Evolutionary conservation across 306 rosid species (phyloP), one percentile per base, ranked within the genome.

Genomic region (Astragalus membranaceus): DNA sequence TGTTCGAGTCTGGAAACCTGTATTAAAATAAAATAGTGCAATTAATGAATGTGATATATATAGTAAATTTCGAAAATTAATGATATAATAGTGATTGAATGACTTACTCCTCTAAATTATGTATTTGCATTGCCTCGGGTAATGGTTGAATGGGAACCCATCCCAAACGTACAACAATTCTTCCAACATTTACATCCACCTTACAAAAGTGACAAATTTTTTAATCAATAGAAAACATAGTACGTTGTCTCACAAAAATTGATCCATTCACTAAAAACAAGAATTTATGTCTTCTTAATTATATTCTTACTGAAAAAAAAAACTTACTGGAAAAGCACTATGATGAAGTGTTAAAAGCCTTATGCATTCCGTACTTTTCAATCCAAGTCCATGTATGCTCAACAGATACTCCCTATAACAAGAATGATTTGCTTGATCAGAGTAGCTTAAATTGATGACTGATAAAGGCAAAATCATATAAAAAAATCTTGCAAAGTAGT

Each of bases 121-220:
- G 92, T 33, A 92, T 35, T 52, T 86, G 84, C 12, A 86, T 12
- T 3, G 53, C 6, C 54, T 73, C 95, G 1, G 98, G 96, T 10
- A 89, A 75, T 14, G 95, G 92, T 66, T 85, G 79, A 14, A 92
- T 79, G 4, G 91, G 95, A 73, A 86, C 92, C 96, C 98, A 89
- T n/a, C 95, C 96, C 33, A 92, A 52, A n/a, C 95, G 90, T 16
- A 85, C 79, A 0, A 77, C 89, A 60, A 92, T 88, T 46, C 96
- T 78, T n/a, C 79, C 92, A 61, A 92, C 98, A 69, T 92, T 92
- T 37, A 90, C 88, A 41, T 89, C 98, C 76, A 89, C 96, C 96
- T 85, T 60, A 8, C 8, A 78, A 43, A 42, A 50, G 11, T 6
- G 0, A 61, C 3, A 44, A 39, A 13, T 26, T 1, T 13, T n/a